Conservation (phyloP, 805 yeast genomes). For the Candida nonsorbophila region DNA sequence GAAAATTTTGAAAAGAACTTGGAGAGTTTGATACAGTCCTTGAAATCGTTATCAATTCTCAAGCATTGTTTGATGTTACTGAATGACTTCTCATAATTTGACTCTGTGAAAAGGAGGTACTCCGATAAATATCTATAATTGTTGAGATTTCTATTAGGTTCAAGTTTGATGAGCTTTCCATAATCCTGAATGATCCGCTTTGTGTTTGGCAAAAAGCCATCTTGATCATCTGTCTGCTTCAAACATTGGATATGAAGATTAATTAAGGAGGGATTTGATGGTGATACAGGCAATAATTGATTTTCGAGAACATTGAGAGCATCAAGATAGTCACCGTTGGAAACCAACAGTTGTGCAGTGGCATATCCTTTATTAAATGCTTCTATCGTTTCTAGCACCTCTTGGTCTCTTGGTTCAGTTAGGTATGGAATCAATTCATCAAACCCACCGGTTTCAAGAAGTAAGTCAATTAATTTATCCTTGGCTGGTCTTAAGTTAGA, state of each 20-base stretch:
- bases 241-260: constrained; percentile 20
- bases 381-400: constrained; percentile 1
- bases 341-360: constrained; percentile 1
- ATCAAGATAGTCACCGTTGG: constrained; percentile 11
- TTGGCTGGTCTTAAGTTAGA: constrained; percentile 44
- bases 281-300: constrained; percentile 29
- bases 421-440: constrained; percentile 13
- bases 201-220: constrained; percentile 1
- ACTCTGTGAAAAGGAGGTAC: constrained; percentile 42
- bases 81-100: constrained; percentile 48
- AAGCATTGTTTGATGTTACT: constrained; percentile 61
- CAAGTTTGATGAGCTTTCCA: constrained; percentile 19
- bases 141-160: constrained; percentile 19
- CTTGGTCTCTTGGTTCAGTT: not conserved
- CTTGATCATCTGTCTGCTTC: constrained; percentile 8
- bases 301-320: constrained; percentile 23
- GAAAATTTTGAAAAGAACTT: constrained; percentile 47
- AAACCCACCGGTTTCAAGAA: constrained; percentile 49
- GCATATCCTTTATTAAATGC: no score
- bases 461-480: constrained; percentile 42
- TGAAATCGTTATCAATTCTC: constrained; percentile 69
- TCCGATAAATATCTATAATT: constrained; percentile 21
- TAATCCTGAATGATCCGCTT: constrained; percentile 18
- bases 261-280: constrained; percentile 26
- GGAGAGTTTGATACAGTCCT: constrained; percentile 51